Evolutionary conservation across 495 filamentous ascomycete genomes (phyloP), one percentile per base, ranked within the genome.

Genomic region (Penicillium goetzii): DNA sequence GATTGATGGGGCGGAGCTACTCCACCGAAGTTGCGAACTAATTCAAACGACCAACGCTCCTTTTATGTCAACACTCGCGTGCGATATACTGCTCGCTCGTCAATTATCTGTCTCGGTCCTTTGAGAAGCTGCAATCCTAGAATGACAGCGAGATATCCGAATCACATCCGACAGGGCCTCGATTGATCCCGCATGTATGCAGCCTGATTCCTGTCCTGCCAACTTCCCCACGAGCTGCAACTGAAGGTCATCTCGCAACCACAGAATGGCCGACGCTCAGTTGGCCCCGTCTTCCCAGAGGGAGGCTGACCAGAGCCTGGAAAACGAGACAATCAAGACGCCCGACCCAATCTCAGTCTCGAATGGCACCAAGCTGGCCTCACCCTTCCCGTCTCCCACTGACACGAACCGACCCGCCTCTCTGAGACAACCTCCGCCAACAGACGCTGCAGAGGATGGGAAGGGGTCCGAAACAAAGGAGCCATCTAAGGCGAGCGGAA

Each of bases 311-410:
- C 63, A 54, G n/a, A 33, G 54, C 26, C 51, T 65, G 30, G 60
- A 64, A 56, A 68, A 67, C 21, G 52, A 60, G 17, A 65, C 72
- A 41, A 56, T 56, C 15, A 72, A 69, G 53, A 71, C 58, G n/a
- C 69, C 68, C 26, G 68, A 74, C 28, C 64, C 71, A 1, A 61
- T 67, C 14, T 56, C 63, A 11, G 50, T 66, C 28, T 69, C 71
- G 19, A 69, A 69, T 50, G 63, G 50, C 21, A 49, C 69, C 45
- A 75, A 71, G 59, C 53, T 76, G 51, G 68, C 72, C 14, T 74
- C 76, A 9, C 68, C 75, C 17, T 70, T 77, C 55, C 76, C 73
- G 56, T 77, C 76, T 45, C 74, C 74, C 0, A 76, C 76, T 36
- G 71, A 67, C 60, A 28, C 68, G 52, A 70, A 72, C 56, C 61